A percentile compares a stretch with the other conserved stretches of the same genome.
Conservation (phyloP, 441 rosid species). For the Populus tomentosa region DNA sequence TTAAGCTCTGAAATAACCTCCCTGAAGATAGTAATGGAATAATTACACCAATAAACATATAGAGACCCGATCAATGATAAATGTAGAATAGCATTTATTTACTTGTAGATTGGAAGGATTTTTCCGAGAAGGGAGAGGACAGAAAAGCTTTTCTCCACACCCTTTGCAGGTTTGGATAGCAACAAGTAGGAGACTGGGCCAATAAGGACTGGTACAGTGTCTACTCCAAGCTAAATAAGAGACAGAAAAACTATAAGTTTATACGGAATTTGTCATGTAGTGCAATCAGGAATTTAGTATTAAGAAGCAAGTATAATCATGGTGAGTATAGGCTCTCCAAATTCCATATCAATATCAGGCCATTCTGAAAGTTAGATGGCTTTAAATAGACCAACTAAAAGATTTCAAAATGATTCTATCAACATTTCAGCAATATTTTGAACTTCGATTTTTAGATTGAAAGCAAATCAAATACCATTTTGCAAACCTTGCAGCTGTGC, state of each 20-base stretch:
- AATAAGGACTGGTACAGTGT: constrained; percentile 86
- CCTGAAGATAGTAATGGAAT: constrained; percentile 35
- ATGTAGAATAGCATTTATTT: constrained; percentile 19
- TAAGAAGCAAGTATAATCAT: neutral
- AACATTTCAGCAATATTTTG: neutral
- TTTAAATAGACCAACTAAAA: neutral
- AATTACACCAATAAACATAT: neutral
- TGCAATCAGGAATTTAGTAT: neutral
- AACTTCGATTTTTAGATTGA: neutral
- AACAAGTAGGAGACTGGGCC: constrained; percentile 96
- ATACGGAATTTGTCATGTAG: neutral
- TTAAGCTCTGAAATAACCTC: constrained; percentile 90
- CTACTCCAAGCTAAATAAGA: constrained; percentile 69
- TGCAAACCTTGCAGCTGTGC: neutral
- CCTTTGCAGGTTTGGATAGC: constrained; percentile 94
- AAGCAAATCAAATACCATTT: neutral
- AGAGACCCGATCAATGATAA: neutral
- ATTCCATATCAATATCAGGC: neutral
- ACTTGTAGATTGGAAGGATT: constrained; percentile 90
- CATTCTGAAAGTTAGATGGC: neutral
- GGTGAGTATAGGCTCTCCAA: neutral
- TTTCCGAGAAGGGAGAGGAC: constrained; percentile 84
- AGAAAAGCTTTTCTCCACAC: constrained; percentile 73
- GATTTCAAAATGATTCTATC: neutral
- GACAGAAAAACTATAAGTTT: neutral